A percentile compares a stretch with the other conserved stretches of the same genome.
phyloP scores from a whole-genome alignment of 2,329 filamentous ascomycete species.

The Byssochlamys sp. region DNA sequence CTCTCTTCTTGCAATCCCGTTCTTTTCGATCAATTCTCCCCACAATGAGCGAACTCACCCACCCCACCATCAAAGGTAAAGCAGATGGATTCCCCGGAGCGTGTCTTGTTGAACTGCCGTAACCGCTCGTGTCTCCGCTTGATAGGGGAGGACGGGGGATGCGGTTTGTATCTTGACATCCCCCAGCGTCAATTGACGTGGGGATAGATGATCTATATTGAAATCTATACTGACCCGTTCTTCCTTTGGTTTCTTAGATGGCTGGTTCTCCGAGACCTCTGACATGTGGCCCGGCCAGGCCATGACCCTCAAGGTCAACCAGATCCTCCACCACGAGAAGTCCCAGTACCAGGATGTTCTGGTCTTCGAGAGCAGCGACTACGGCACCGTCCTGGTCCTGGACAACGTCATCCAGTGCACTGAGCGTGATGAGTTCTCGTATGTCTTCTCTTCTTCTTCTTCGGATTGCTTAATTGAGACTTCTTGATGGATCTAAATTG shows the following conservation, averaged over 20 bases:
- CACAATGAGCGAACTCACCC: slow-evolving; percentile 61
- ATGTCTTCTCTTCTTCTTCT: slow-evolving; percentile 20
- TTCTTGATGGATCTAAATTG: background rate
- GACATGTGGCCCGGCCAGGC: slow-evolving; percentile 99
- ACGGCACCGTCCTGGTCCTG: slow-evolving; percentile 89
- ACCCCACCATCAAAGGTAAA: slow-evolving; percentile 68
- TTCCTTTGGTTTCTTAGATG: slow-evolving; percentile 54
- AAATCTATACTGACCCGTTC: background rate
- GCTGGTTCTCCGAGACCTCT: slow-evolving; percentile 98
- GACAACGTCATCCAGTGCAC: slow-evolving; percentile 99
- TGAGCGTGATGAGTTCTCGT: slow-evolving; percentile 95
- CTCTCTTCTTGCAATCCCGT: slow-evolving; percentile 9
- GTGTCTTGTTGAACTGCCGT: slow-evolving; percentile 2
- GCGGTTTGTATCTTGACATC: background rate
- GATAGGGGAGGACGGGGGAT: background rate
- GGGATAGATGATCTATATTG: background rate
- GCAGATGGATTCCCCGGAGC: slow-evolving; percentile 5
- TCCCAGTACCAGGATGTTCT: slow-evolving; percentile 98
- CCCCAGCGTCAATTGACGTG: background rate
- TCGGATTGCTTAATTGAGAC: no score
- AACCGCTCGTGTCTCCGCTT: background rate
- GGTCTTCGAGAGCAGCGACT: slow-evolving; percentile 95
- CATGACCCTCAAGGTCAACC: slow-evolving; percentile 96
- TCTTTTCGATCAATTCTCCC: slow-evolving; percentile 1
- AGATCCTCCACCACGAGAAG: slow-evolving; percentile 98